Evolutionary conservation across 805 yeast genomes (phyloP), one percentile per base, ranked within the genome.

Genomic region (Pichia californica): DNA sequence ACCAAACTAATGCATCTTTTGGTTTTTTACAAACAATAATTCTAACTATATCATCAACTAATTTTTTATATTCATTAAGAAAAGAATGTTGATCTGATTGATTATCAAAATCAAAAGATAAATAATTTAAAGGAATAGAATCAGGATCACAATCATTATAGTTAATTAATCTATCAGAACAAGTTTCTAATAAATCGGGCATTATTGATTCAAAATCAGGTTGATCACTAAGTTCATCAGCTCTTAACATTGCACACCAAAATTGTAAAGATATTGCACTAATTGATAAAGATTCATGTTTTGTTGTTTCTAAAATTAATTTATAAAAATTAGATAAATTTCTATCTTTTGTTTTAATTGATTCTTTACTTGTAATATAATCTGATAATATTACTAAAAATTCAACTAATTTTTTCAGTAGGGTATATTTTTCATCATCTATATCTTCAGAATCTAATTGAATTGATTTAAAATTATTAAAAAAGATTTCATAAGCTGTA

Each of bases 161-260:
- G 55, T 82, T 82, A 25, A 93, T 64, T 23, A 89, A 72, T 44
- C 96, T 76, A 51, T 83, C 79, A 0, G 96, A 83, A 1, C 95
- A 77, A 31, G 77, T 74, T 52, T 85, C 85, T 38, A 94, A 66
- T 32, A 93, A 66, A 14, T 77, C 79, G 15, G 93, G 82, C 44
- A 86, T 65, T 14, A 83, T 62, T 7, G 66, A 65, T 41, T 71
- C 70, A 33, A 83, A 77, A 35, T 76, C 74, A 6, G 71, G 68
- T 50, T 72, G 74, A 11, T 78, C 76, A 46, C 81, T 70, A 37
- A 84, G 68, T 47, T 81, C 86, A 52, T 88, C 96, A 45, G 81
- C 77, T 54, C 99, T 74, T 40, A 94, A 66, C 52, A 91, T 78
- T 2, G 91, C 77, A 48, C 95, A 88, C 99, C 99, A 94, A 67